A percentile compares a stretch with the other conserved stretches of the same genome.
Evolutionary conservation across 106 monocot genomes (phyloP).

Genomic region (Hemerocallis citrina): DNA sequence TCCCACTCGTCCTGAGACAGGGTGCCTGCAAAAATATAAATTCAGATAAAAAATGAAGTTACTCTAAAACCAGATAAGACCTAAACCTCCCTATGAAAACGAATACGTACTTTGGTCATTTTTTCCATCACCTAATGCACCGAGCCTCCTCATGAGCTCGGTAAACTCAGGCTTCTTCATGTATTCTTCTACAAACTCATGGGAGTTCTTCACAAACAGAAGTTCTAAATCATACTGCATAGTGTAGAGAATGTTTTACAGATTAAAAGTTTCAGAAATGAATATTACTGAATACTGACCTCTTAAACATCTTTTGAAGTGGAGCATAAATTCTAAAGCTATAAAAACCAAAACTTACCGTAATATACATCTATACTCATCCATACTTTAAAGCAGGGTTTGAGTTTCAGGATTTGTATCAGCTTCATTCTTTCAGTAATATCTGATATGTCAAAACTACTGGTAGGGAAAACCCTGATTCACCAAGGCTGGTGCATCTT

Average conservation of each 20-base stretch:
- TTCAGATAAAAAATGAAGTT: background rate
- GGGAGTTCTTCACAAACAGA: constrained; percentile 82
- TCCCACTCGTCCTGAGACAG: constrained; percentile 89
- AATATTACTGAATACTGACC: too few relatives aligned
- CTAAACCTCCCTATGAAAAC: background rate
- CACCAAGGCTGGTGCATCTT: too few relatives aligned
- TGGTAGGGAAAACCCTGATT: too few relatives aligned
- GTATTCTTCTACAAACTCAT: constrained; percentile 86
- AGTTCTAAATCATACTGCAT: constrained; percentile 84
- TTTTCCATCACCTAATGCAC: constrained; percentile 87
- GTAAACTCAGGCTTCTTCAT: constrained; percentile 76
- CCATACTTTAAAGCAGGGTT: too few relatives aligned
- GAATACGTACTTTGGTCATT: constrained; percentile 69
- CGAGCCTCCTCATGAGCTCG: constrained; percentile 93
- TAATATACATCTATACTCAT: too few relatives aligned
- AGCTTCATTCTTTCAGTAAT: too few relatives aligned
- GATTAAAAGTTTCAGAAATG: background rate
- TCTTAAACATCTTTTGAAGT: too few relatives aligned
- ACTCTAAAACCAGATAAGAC: background rate
- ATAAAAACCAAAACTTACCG: too few relatives aligned
- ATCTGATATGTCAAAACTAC: too few relatives aligned
- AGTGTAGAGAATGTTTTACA: background rate
- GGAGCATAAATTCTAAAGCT: too few relatives aligned
- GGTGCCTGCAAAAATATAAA: constrained; percentile 48
- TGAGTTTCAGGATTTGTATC: too few relatives aligned